Evolutionary conservation across 495 filamentous ascomycete genomes (phyloP).

Genomic region (Aspergillus funiculosus): DNA sequence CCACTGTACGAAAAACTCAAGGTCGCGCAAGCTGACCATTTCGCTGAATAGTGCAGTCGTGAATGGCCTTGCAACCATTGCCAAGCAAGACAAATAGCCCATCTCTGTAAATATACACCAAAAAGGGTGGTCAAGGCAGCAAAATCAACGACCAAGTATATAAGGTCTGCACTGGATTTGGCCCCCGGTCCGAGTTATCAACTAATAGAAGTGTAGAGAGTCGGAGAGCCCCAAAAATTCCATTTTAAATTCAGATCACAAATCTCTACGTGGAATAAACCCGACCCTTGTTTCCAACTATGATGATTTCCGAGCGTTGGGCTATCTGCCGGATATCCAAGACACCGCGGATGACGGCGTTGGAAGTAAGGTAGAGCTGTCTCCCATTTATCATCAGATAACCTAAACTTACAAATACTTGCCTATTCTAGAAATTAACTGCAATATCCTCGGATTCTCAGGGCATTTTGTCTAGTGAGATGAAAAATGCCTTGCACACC

Average conservation of each 20-base stretch:
- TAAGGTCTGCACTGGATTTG: conserved; percentile 12
- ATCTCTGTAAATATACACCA: conserved; percentile 26
- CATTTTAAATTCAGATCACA: not conserved
- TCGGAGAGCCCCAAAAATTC: not conserved
- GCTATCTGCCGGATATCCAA: conserved; percentile 24
- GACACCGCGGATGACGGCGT: conserved; percentile 10
- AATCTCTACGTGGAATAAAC: not conserved
- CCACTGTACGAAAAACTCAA: too few relatives aligned
- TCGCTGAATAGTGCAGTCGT: conserved; percentile 26
- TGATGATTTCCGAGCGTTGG: conserved; percentile 21
- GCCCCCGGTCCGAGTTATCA: conserved; percentile 38
- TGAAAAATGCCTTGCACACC: conserved; percentile 21
- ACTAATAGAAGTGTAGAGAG: conserved; percentile 4
- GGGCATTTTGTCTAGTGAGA: conserved; percentile 14
- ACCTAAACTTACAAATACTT: conserved; percentile 1
- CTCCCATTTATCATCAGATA: not conserved
- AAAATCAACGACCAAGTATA: not conserved
- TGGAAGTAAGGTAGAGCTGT: conserved; percentile 7
- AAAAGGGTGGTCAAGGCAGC: conserved; percentile 10
- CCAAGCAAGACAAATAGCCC: conserved; percentile 26
- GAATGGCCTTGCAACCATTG: conserved; percentile 36
- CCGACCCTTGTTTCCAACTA: conserved; percentile 1
- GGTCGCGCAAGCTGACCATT: conserved; percentile 8
- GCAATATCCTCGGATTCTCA: not conserved
- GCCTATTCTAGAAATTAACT: not conserved